Conservation (phyloP, 1,139 yeast species). For the Sugiyamaella sp. region DNA sequence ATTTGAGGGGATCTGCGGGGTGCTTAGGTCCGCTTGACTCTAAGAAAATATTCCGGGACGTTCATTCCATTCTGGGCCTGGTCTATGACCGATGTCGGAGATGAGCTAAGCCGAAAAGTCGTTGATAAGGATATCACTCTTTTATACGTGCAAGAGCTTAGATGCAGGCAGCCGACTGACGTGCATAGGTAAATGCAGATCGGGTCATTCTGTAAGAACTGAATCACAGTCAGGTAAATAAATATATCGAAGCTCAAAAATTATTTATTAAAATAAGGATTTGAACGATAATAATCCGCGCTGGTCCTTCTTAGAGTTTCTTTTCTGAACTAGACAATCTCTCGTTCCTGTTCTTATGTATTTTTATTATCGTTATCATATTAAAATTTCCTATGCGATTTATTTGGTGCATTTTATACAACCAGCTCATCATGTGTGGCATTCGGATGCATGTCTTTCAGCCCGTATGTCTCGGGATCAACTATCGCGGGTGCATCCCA, state of each 20-base stretch:
- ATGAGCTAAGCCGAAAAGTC: conserved; percentile 1
- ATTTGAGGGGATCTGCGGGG: neutral
- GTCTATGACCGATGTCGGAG: conserved; percentile 10
- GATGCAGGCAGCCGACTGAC: no score
- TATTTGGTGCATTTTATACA: neutral
- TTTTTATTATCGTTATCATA: no score
- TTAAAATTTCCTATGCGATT: neutral
- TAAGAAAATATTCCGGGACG: conserved; percentile 17
- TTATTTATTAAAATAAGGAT: no score
- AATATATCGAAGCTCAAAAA: no score
- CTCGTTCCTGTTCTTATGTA: no score
- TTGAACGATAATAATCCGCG: no score
- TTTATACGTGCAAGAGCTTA: no score
- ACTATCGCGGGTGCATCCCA: neutral
- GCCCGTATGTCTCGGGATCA: neutral
- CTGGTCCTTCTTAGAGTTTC: no score
- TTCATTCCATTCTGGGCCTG: neutral
- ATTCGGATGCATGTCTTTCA: neutral
- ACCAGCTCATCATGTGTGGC: neutral
- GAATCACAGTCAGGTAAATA: no score
- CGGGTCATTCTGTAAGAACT: no score
- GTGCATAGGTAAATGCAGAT: neutral
- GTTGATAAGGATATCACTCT: no score
- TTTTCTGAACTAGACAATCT: no score
- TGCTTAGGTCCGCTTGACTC: conserved; percentile 1